phyloP scores from a whole-genome alignment of 2,329 filamentous ascomycete species.

The Huntiella savannae region DNA sequence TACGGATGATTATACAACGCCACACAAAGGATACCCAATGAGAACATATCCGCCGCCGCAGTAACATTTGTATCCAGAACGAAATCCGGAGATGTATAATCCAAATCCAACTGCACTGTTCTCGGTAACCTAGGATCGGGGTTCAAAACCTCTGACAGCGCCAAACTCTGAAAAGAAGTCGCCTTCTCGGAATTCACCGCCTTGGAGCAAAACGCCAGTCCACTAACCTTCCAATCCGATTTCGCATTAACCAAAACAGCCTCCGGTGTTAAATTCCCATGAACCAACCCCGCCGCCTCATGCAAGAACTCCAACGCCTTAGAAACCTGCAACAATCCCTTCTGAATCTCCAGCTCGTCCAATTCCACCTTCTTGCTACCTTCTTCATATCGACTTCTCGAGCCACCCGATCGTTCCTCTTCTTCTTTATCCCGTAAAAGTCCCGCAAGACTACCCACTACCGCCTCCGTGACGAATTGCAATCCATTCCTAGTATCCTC shows the following conservation, averaged over 20 bases:
- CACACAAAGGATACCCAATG: slow-evolving; percentile 70
- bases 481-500: slow-evolving; percentile 87
- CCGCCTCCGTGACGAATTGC: slow-evolving; percentile 86
- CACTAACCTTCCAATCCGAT: slow-evolving; percentile 97
- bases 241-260: slow-evolving; percentile 89
- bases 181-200: slow-evolving; percentile 55
- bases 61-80: slow-evolving; percentile 80
- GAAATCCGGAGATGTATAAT: slow-evolving; percentile 90
- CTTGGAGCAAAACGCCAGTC: slow-evolving; percentile 74
- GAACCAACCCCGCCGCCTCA: slow-evolving; percentile 82
- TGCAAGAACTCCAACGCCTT: slow-evolving; percentile 92
- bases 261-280: slow-evolving; percentile 86
- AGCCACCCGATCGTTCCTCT: slow-evolving; percentile 37
- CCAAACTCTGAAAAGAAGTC: slow-evolving; percentile 61
- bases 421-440: slow-evolving; percentile 77
- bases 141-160: slow-evolving; percentile 66
- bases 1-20: slow-evolving; percentile 93
- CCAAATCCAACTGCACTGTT: slow-evolving; percentile 71
- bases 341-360: slow-evolving; percentile 94
- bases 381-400: slow-evolving; percentile 54
- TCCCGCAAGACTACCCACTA: slow-evolving; percentile 72
- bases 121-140: slow-evolving; percentile 67
- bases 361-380: slow-evolving; percentile 69
- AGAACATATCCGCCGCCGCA: slow-evolving; percentile 77
- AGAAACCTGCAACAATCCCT: slow-evolving; percentile 78